These are phyloP conservation scores for Yamadazyma oceani DNA, from an alignment of 1,139 yeast species.

Conservation along the genomic window DNA sequence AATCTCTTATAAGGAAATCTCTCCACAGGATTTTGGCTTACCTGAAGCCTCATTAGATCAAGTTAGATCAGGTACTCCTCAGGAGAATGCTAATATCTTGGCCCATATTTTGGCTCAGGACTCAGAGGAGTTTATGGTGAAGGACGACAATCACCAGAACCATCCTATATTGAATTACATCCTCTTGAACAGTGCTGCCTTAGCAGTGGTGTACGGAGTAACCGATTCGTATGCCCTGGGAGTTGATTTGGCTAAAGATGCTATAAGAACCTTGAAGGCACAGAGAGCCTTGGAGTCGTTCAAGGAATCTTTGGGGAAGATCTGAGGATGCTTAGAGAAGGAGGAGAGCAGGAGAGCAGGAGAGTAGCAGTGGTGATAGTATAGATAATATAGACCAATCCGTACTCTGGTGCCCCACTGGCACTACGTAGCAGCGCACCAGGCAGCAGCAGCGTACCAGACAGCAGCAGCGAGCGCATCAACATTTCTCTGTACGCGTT, in stretches of 20 bases:
- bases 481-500: background rate
- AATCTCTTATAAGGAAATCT: slow-evolving; percentile 34
- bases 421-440: too few relatives aligned
- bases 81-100: slow-evolving; percentile 71
- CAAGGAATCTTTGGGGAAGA: slow-evolving; percentile 27
- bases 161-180: slow-evolving; percentile 85
- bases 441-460: too few relatives aligned
- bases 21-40: slow-evolving; percentile 77
- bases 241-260: slow-evolving; percentile 65
- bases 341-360: background rate
- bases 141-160: slow-evolving; percentile 26
- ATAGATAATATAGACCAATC: background rate
- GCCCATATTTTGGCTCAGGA: slow-evolving; percentile 57
- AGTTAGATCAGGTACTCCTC: slow-evolving; percentile 85
- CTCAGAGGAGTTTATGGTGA: slow-evolving; percentile 38
- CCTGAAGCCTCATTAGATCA: slow-evolving; percentile 65
- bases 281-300: slow-evolving; percentile 56
- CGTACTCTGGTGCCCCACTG: too few relatives aligned
- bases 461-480: too few relatives aligned
- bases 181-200: slow-evolving; percentile 79
- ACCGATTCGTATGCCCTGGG: slow-evolving; percentile 75
- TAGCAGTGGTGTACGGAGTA: slow-evolving; percentile 75
- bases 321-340: too few relatives aligned
- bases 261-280: slow-evolving; percentile 71
- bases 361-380: background rate